A percentile compares a stretch with the other conserved stretches of the same genome.
phyloP scores from a whole-genome alignment of 306 rosid species.

The Vigna trinervia region DNA sequence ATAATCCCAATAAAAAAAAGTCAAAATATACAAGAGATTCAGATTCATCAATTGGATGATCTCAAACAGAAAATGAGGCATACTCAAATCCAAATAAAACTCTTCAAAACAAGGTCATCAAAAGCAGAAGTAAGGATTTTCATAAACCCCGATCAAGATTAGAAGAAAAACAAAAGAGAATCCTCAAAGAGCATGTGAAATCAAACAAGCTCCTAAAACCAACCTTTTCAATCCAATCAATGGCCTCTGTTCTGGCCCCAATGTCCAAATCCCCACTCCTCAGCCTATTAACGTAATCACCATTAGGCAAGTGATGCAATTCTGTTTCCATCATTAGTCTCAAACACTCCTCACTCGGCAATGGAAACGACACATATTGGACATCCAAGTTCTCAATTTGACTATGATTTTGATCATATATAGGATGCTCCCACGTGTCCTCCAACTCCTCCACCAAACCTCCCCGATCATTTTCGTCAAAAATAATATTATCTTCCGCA shows the following conservation, averaged over 20 bases:
- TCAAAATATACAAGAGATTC: conserved; percentile 13
- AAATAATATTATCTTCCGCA: conserved; percentile 61
- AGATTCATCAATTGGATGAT: conserved; percentile 28
- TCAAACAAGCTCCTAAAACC: conserved; percentile 34
- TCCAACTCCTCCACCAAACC: conserved; percentile 42
- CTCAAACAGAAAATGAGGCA: conserved; percentile 17
- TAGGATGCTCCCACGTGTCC: conserved; percentile 48
- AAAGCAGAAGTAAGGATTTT: conserved; percentile 20
- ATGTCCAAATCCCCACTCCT: conserved; percentile 71
- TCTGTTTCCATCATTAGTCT: conserved; percentile 66
- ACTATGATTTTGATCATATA: conserved; percentile 43
- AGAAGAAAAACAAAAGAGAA: neutral
- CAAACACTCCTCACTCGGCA: conserved; percentile 72
- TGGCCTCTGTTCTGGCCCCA: conserved; percentile 69
- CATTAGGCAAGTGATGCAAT: conserved; percentile 60
- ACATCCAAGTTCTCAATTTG: conserved; percentile 41
- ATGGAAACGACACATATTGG: conserved; percentile 52
- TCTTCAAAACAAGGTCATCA: conserved; percentile 6
- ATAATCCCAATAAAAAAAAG: conserved; percentile 5
- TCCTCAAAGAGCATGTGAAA: conserved; percentile 18
- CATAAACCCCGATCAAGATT: conserved; percentile 12
- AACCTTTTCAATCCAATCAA: conserved; percentile 88
- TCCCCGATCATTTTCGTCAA: conserved; percentile 63
- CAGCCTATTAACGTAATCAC: conserved; percentile 64
- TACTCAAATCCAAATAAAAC: conserved; percentile 21